Evolutionary conservation across 164 flowering plant species (phyloP).

Genomic region (Stephania japonica): DNA sequence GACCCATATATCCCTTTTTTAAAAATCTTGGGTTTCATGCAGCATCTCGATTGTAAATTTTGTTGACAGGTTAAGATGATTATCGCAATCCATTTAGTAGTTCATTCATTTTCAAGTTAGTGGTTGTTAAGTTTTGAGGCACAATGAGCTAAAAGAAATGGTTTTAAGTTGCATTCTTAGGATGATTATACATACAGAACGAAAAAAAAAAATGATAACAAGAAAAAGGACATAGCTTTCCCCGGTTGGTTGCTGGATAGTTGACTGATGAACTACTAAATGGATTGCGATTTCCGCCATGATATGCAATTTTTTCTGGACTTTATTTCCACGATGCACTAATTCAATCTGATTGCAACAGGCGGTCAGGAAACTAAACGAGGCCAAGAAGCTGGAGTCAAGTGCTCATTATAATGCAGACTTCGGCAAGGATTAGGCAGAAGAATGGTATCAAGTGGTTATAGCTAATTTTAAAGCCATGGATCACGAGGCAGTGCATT

Average conservation of each 20-base stretch:
- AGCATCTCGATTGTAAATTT: neutral
- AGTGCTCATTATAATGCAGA: slow-evolving; percentile 78
- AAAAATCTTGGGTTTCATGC: neutral
- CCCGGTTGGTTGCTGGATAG: too few relatives aligned
- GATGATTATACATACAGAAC: too few relatives aligned
- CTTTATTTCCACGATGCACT: neutral
- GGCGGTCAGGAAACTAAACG: slow-evolving; percentile 87
- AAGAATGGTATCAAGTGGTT: neutral
- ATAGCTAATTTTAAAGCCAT: slow-evolving; percentile 8
- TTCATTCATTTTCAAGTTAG: too few relatives aligned
- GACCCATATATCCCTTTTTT: neutral
- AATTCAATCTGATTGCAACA: slow-evolving; percentile 17
- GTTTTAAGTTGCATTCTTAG: too few relatives aligned
- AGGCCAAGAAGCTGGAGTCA: slow-evolving; percentile 90
- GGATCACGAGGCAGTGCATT: slow-evolving; percentile 25
- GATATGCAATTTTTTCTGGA: too few relatives aligned
- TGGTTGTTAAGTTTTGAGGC: too few relatives aligned
- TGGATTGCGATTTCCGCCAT: too few relatives aligned
- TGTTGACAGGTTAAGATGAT: slow-evolving; percentile 70
- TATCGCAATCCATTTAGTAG: too few relatives aligned
- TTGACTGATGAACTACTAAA: too few relatives aligned
- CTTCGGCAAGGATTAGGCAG: slow-evolving; percentile 71
- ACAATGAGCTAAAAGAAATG: too few relatives aligned
- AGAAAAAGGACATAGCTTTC: too few relatives aligned
- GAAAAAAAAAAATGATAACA: too few relatives aligned